Conservation (phyloP, 169 alveolate species). For the Plasmodium inui region DNA sequence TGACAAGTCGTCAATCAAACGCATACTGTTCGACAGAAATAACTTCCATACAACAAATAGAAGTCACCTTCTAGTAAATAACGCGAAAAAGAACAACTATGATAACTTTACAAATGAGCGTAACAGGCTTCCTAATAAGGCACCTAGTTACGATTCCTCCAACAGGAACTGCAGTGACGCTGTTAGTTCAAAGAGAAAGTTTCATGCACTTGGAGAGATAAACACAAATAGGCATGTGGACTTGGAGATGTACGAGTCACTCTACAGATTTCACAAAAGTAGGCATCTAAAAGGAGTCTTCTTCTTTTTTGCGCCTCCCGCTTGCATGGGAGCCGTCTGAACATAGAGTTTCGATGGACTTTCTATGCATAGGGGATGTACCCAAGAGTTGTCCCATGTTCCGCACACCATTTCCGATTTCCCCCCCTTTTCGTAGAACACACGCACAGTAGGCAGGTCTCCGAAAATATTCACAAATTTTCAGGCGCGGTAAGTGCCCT, state of each 20-base stretch:
- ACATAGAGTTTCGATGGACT: not conserved
- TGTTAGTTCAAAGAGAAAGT: constrained; percentile 54
- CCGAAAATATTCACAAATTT: constrained; percentile 30
- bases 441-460: constrained; percentile 32
- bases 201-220: constrained; percentile 49
- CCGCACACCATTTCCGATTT: not conserved
- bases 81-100: constrained; percentile 9
- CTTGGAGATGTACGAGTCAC: constrained; percentile 40
- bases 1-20: not conserved
- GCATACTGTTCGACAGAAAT: constrained; percentile 17
- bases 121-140: constrained; percentile 6
- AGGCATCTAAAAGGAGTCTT: constrained; percentile 24
- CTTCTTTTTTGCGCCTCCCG: not conserved
- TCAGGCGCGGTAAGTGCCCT: constrained; percentile 17
- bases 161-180: constrained; percentile 8
- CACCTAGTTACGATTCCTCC: not conserved
- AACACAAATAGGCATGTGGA: constrained; percentile 43
- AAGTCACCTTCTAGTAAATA: constrained; percentile 3
- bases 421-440: constrained; percentile 31
- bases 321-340: not conserved
- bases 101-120: constrained; percentile 7
- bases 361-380: not conserved
- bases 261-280: constrained; percentile 48
- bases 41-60: not conserved
- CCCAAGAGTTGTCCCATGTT: not conserved